Conservation (phyloP, 495 filamentous ascomycete species). For the Penicillium fimorum region DNA sequence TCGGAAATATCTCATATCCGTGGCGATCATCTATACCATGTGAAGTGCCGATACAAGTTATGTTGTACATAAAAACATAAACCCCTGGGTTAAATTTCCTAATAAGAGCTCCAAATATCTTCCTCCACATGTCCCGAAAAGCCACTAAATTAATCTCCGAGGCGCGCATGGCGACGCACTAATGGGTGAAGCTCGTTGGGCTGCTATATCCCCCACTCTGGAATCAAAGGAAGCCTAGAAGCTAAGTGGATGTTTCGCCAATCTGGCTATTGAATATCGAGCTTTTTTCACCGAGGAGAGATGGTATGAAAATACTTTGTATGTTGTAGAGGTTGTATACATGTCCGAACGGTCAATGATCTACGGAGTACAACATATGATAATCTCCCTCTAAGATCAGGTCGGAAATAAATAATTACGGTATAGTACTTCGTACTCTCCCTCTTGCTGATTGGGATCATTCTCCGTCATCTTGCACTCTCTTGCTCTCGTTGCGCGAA, state of each 20-base stretch:
- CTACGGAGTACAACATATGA: not conserved
- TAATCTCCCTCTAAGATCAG: not conserved
- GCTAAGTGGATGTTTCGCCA: not conserved
- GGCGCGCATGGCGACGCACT: constrained; percentile 13
- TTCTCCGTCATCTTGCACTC: not conserved
- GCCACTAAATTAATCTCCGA: constrained; percentile 15
- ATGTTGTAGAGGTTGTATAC: not conserved
- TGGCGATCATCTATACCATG: not conserved
- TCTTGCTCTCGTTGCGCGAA: not conserved
- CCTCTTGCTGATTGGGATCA: not conserved
- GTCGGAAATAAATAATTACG: no score
- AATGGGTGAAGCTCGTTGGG: not conserved
- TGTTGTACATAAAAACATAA: not conserved
- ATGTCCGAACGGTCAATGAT: not conserved
- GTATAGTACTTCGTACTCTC: no score
- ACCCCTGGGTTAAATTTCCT: not conserved
- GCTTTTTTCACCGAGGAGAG: not conserved
- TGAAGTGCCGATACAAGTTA: not conserved
- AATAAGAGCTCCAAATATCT: not conserved
- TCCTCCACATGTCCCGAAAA: constrained; percentile 4
- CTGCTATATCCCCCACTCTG: not conserved
- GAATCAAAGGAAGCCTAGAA: not conserved
- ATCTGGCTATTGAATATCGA: not conserved
- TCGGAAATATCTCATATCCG: not conserved
- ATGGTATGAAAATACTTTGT: not conserved